These are phyloP conservation scores for Dendrobium huoshanense DNA, from an alignment of 106 monocot genomes.

Conservation along the genomic window DNA sequence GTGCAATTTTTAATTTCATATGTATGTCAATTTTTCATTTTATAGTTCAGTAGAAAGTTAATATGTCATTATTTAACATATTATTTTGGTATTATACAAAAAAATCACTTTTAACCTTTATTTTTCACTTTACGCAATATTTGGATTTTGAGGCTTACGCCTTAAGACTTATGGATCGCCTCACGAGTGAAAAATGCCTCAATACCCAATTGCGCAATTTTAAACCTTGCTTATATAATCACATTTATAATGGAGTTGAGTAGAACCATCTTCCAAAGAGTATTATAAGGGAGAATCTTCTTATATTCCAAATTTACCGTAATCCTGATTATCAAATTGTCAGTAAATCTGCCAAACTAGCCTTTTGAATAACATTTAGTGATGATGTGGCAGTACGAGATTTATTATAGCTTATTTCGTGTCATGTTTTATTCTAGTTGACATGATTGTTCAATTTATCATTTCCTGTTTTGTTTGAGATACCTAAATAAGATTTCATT, in stretches of 20 bases:
- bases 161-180: too few relatives aligned
- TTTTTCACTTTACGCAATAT: too few relatives aligned
- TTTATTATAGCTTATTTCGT: background rate
- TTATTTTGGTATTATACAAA: too few relatives aligned
- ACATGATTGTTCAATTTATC: background rate
- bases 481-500: background rate
- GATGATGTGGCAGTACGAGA: background rate
- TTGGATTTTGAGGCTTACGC: too few relatives aligned
- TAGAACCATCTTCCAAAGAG: background rate
- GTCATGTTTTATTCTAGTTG: background rate
- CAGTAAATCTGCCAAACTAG: background rate
- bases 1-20: too few relatives aligned
- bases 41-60: too few relatives aligned
- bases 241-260: background rate
- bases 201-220: too few relatives aligned
- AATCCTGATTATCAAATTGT: background rate
- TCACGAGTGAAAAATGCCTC: too few relatives aligned
- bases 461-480: background rate
- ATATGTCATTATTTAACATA: too few relatives aligned
- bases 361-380: background rate
- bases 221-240: background rate
- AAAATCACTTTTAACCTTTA: too few relatives aligned
- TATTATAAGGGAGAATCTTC: background rate
- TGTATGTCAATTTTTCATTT: too few relatives aligned
- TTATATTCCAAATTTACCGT: background rate